Conservation (phyloP, 345 rosid genomes). For the Microcos paniculata region DNA sequence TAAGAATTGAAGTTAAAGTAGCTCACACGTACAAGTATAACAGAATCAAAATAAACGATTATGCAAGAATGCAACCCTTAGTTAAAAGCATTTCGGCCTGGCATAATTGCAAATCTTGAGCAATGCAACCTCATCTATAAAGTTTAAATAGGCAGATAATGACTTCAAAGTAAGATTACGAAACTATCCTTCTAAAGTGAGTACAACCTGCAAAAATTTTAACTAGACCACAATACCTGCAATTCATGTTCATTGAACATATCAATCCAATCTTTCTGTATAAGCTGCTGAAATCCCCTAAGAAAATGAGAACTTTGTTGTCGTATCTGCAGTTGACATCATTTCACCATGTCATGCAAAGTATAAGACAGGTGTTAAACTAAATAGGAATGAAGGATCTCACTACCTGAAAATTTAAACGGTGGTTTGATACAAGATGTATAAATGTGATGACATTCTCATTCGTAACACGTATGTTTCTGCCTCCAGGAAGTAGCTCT, state of each 20-base stretch:
- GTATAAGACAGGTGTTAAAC: neutral
- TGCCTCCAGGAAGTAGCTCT: constrained; percentile 89
- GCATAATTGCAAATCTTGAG: neutral
- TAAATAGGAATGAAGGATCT: constrained; percentile 11
- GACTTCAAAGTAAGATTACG: neutral
- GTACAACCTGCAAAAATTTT: neutral
- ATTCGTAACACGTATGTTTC: constrained; percentile 73
- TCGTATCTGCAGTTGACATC: constrained; percentile 62
- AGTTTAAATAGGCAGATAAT: neutral
- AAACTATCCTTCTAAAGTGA: neutral
- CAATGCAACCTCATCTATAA: neutral
- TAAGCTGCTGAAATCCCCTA: constrained; percentile 96
- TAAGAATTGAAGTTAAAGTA: neutral
- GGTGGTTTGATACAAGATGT: constrained; percentile 97
- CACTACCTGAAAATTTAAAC: constrained; percentile 82
- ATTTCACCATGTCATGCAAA: constrained; percentile 13
- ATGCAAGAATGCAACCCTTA: neutral
- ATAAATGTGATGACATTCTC: constrained; percentile 88
- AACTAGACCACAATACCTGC: constrained; percentile 54
- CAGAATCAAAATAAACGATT: neutral
- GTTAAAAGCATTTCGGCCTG: neutral
- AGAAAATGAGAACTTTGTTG: constrained; percentile 91
- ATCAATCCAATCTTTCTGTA: constrained; percentile 90
- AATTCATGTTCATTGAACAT: constrained; percentile 99
- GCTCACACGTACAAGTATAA: neutral